These are phyloP conservation scores for Mycena haematopus DNA, from an alignment of 768 basidiomycete genomes.

Conservation along the genomic window DNA sequence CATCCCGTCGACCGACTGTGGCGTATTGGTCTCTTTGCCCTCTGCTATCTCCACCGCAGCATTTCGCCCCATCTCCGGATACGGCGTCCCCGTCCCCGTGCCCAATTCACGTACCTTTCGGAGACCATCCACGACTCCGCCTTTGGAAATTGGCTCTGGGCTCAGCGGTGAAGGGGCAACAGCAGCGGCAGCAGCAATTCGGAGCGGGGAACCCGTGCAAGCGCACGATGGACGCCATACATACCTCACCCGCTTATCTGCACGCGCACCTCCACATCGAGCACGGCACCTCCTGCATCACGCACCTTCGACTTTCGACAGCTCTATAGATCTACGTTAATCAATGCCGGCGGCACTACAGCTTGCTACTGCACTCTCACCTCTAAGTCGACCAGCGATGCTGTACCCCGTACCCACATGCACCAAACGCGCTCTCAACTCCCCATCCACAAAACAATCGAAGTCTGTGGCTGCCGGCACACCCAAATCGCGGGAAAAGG, in stretches of 20 bases:
- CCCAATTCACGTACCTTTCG: too few species aligned
- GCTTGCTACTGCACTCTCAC: slow-evolving; percentile 45
- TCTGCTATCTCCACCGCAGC: too few species aligned
- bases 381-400: slow-evolving; percentile 56
- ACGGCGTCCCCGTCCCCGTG: too few species aligned
- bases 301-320: background rate
- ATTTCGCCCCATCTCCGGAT: too few species aligned
- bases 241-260: slow-evolving; percentile 67
- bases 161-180: too few species aligned
- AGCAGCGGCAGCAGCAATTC: too few species aligned
- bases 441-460: slow-evolving; percentile 19
- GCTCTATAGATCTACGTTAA: background rate
- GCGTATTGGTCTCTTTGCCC: too few species aligned
- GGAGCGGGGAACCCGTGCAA: too few species aligned
- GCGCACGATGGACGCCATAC: too few species aligned
- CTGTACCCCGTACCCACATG: slow-evolving; percentile 41
- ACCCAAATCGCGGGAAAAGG: slow-evolving; percentile 33
- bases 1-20: too few species aligned
- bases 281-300: slow-evolving; percentile 23
- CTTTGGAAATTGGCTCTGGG: too few species aligned
- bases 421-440: slow-evolving; percentile 48
- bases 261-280: slow-evolving; percentile 41
- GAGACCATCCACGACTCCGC: too few species aligned
- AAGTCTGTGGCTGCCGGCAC: slow-evolving; percentile 27
- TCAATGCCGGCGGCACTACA: slow-evolving; percentile 11